Conservation (phyloP, 805 yeast species). For the Candida parachauliodes region DNA sequence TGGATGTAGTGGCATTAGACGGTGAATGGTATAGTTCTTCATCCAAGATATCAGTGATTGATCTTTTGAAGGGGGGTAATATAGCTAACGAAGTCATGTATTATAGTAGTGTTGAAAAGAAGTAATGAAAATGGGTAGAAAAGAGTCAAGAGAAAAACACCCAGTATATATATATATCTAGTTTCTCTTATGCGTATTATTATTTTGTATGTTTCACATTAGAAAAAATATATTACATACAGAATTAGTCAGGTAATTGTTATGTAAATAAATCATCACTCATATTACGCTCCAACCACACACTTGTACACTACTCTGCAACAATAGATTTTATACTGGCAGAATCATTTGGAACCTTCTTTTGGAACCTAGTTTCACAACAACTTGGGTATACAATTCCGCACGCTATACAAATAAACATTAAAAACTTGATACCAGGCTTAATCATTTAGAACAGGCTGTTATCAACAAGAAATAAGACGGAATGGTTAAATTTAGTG, state of each 20-base stretch:
- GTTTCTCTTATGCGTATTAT: not conserved
- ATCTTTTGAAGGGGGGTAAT: conserved; percentile 48
- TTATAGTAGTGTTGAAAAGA: not conserved
- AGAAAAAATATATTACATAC: not conserved
- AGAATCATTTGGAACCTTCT: too few relatives aligned
- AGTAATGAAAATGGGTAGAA: not conserved
- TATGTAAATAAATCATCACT: not conserved
- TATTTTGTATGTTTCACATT: not conserved
- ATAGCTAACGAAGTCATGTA: conserved; percentile 52
- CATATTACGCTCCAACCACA: too few relatives aligned
- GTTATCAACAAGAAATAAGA: too few relatives aligned
- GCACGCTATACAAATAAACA: too few relatives aligned
- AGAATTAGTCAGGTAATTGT: not conserved
- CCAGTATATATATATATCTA: not conserved
- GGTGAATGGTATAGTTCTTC: conserved; percentile 52
- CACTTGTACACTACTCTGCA: too few relatives aligned
- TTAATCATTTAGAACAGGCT: too few relatives aligned
- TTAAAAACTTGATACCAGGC: too few relatives aligned
- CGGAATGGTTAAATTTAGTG: too few relatives aligned
- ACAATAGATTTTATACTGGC: too few relatives aligned
- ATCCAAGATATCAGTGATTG: conserved; percentile 56
- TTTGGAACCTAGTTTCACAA: too few relatives aligned
- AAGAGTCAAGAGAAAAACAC: not conserved
- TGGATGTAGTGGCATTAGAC: conserved; percentile 8
- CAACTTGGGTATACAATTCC: too few relatives aligned